Evolutionary conservation across 1,284 basidiomycete species (phyloP), one percentile per base, ranked within the genome.

Genomic region (Ceratobasidium sp.): DNA sequence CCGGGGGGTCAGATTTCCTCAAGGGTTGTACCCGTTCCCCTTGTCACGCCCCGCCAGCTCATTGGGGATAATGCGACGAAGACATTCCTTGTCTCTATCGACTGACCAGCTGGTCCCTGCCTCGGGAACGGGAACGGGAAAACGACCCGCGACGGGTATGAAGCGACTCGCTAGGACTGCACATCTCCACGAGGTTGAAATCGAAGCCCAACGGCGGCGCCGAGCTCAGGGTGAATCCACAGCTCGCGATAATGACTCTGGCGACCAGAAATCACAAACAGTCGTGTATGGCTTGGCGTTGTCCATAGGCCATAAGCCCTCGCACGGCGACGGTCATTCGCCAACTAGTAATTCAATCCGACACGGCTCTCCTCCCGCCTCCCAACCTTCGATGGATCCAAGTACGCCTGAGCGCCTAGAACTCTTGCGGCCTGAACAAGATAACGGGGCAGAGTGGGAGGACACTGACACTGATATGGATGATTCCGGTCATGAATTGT

Each of bases 121-220:
- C 5, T 45, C 39, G 12, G 48, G 28, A 21, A 23, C 50, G 61
- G 61, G 61, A 64, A 21, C 30, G 1, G 71, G 71, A 26, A 60
- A 43, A 39, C 39, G 60, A 18, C 50, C 71, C 36, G 61, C 57
- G 23, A 39, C 57, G 1, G 61, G 46, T n/a, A 53, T 45, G 48
- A 57, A 60, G 46, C 61, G 71, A 55, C 46, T 74, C n/a, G 74
- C 74, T 21, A 73, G 69, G 50, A 74, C 72, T n/a, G 64, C 74
- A 5, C 74, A 74, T 34, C 39, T 74, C 12, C 74, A 74, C 57
- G 74, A 74, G 43, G 57, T 70, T 34, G 62, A 72, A 39, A 23
- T 58, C 32, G 60, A 64, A 32, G 26, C 60, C 12, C 60, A 50
- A 23, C 60, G 60, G 23, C 41, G 60, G 9, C 60, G 41, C n/a